Conservation (phyloP, 495 filamentous ascomycete species). For the Penicillium pancosmium region DNA sequence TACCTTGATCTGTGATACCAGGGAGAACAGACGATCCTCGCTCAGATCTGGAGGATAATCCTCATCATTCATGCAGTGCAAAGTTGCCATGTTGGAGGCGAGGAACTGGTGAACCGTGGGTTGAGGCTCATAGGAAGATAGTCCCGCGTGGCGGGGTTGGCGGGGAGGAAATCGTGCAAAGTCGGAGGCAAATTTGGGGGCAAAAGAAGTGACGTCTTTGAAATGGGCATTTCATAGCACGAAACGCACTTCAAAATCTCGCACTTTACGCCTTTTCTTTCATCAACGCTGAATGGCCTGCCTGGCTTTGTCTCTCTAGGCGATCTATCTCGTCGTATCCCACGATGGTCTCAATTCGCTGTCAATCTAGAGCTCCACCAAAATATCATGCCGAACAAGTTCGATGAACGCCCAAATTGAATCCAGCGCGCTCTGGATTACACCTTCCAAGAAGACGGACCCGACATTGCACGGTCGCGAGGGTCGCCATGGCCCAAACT, state of each 20-base stretch:
- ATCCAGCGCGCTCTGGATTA: background rate
- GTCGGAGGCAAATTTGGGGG: background rate
- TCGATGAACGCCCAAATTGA: background rate
- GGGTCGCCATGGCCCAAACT: background rate
- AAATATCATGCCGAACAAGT: background rate
- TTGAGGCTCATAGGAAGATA: background rate
- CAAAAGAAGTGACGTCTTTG: background rate
- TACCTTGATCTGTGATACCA: slow-evolving; percentile 20
- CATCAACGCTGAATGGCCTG: background rate
- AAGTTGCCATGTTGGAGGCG: background rate
- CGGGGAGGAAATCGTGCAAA: background rate
- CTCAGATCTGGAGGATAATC: slow-evolving; percentile 13
- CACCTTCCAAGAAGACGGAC: background rate
- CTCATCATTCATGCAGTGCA: background rate
- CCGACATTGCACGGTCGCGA: background rate
- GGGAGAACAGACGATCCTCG: slow-evolving; percentile 12
- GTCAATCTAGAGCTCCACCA: background rate
- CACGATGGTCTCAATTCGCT: background rate
- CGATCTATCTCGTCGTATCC: background rate
- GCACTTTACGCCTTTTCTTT: background rate
- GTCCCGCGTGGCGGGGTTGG: slow-evolving; percentile 1
- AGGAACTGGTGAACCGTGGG: background rate
- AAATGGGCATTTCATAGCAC: background rate
- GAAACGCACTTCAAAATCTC: background rate
- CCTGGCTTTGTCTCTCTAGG: too few species aligned